Conservation (phyloP, 225 moss, liverwort and hornwort species). For the Sphagnum contortum region DNA sequence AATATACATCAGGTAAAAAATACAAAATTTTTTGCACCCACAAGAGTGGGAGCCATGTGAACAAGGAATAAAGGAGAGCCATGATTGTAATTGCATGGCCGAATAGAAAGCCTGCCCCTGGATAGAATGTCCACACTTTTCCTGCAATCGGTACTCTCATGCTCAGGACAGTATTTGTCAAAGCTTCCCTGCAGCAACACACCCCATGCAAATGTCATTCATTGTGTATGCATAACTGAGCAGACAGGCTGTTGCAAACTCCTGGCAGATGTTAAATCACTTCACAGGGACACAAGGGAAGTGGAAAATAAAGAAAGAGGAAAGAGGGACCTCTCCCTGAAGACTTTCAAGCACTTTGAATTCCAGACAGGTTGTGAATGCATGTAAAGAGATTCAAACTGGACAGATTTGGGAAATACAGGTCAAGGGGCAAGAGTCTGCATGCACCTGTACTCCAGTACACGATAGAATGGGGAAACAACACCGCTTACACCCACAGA, state of each 20-base stretch:
- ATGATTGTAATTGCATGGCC: constrained; percentile 4
- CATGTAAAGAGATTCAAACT: neutral
- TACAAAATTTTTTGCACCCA: constrained; percentile 11
- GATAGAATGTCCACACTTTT: constrained; percentile 18
- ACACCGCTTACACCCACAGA: constrained; percentile 23
- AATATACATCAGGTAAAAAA: neutral
- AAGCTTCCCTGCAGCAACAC: constrained; percentile 18
- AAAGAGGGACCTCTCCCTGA: neutral
- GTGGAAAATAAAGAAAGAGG: neutral
- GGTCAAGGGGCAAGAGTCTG: neutral
- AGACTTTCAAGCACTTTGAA: neutral
- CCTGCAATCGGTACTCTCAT: constrained; percentile 17
- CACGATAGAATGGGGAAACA: constrained; percentile 16
- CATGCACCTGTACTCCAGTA: constrained; percentile 14
- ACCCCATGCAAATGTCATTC: neutral
- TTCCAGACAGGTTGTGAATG: neutral
- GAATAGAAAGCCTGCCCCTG: constrained; percentile 20
- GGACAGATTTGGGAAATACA: no score
- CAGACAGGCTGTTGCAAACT: neutral
- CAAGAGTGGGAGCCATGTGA: constrained; percentile 23
- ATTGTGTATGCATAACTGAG: neutral
- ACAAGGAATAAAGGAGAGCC: constrained; percentile 11
- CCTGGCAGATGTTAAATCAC: neutral
- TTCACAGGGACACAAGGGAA: neutral
- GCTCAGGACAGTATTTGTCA: constrained; percentile 11